These are phyloP conservation scores for Warburgia ugandensis DNA, from an alignment of 164 flowering plant genomes.

Conservation along the genomic window DNA sequence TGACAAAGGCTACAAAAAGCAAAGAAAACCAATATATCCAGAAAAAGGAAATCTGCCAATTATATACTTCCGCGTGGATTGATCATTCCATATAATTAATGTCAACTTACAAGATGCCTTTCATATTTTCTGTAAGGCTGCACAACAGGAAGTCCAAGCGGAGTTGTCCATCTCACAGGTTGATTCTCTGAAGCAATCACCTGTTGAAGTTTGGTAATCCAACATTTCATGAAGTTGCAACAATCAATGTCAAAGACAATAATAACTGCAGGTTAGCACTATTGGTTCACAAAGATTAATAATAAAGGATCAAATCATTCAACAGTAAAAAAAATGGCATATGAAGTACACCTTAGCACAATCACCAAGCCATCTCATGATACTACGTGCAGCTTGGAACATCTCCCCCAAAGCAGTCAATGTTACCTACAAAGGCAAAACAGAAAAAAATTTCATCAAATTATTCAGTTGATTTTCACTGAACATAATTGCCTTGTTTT, in stretches of 20 bases:
- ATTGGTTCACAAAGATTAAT: too few species aligned
- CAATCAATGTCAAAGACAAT: neutral
- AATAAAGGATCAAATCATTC: too few species aligned
- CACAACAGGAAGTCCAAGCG: constrained; percentile 95
- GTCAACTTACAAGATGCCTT: constrained; percentile 59
- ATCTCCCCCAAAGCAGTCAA: constrained; percentile 82
- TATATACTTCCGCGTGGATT: neutral
- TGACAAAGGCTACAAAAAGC: neutral
- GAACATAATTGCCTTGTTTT: neutral
- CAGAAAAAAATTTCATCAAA: neutral
- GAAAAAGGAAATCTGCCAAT: neutral
- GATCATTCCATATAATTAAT: neutral
- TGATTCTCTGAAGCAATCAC: constrained; percentile 77
- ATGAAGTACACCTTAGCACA: constrained; percentile 70
- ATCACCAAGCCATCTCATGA: constrained; percentile 93
- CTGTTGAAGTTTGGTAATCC: constrained; percentile 29
- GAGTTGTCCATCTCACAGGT: constrained; percentile 90
- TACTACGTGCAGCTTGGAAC: constrained; percentile 82
- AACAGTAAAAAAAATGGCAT: neutral
- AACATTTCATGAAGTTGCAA: constrained; percentile 5
- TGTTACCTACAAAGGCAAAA: constrained; percentile 56
- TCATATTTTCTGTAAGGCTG: constrained; percentile 77
- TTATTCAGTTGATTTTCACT: neutral
- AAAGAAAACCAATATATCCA: neutral
- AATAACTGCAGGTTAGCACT: too few species aligned